These are phyloP conservation scores for Calonectria crousiana DNA, from an alignment of 2,329 filamentous ascomycete genomes.

Conservation along the genomic window DNA sequence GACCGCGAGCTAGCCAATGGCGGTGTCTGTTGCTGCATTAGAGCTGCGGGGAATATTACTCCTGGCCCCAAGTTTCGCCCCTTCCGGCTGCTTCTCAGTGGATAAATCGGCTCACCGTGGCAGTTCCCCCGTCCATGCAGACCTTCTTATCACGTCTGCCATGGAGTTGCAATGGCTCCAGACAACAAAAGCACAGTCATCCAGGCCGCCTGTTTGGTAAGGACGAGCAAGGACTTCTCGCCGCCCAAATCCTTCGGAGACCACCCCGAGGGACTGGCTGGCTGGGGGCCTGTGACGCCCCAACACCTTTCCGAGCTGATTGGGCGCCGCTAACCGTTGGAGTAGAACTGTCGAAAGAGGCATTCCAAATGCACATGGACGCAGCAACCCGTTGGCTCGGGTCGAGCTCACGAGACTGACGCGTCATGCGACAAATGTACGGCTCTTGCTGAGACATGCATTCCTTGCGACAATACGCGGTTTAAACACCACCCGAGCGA, in stretches of 20 bases:
- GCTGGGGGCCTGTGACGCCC: too few relatives aligned
- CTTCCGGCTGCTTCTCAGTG: not conserved
- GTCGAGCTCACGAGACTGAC: slow-evolving; percentile 22
- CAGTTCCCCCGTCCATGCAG: slow-evolving; percentile 10
- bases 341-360: slow-evolving; percentile 27
- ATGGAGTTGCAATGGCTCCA: slow-evolving; percentile 24
- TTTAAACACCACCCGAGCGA: slow-evolving; percentile 31
- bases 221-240: not conserved
- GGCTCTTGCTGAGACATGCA: slow-evolving; percentile 26
- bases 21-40: slow-evolving; percentile 4
- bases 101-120: slow-evolving; percentile 15
- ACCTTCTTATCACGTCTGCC: not conserved
- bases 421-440: slow-evolving; percentile 26
- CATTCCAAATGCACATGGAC: slow-evolving; percentile 27
- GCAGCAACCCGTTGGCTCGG: not conserved
- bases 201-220: slow-evolving; percentile 24
- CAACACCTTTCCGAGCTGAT: not conserved
- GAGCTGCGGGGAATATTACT: slow-evolving; percentile 23
- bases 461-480: slow-evolving; percentile 27
- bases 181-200: slow-evolving; percentile 11
- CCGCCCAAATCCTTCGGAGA: not conserved
- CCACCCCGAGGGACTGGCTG: not conserved
- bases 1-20: not conserved
- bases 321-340: not conserved
- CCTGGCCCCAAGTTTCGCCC: slow-evolving; percentile 3